These are phyloP conservation scores for Sporothrix dimorphospora DNA, from an alignment of 2,329 filamentous ascomycete genomes.

Conservation along the genomic window DNA sequence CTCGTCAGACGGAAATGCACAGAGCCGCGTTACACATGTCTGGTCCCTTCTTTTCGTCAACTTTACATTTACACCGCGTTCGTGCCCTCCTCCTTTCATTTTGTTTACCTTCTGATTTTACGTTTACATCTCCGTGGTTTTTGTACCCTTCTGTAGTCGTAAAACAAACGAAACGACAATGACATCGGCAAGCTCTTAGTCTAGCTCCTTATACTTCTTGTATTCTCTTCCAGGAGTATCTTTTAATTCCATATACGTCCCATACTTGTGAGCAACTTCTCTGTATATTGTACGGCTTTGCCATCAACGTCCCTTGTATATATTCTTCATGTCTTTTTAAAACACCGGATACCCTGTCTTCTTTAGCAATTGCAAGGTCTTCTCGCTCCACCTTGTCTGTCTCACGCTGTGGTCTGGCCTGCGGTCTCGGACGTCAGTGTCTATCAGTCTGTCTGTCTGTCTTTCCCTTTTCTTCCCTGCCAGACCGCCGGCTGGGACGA, in stretches of 20 bases:
- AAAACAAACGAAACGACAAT: background rate
- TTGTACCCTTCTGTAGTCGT: background rate
- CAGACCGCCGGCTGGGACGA: conserved; percentile 4
- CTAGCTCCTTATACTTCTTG: no score
- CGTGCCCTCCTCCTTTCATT: background rate
- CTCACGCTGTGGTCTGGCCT: background rate
- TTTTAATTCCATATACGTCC: no score
- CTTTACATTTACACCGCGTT: background rate
- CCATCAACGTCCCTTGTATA: background rate
- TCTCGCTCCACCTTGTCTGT: background rate
- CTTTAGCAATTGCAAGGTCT: background rate
- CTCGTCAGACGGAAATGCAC: conserved; percentile 15
- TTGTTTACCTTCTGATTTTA: background rate
- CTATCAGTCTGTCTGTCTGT: conserved; percentile 2
- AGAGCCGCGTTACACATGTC: background rate
- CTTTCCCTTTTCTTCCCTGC: background rate
- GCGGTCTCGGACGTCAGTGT: conserved; percentile 11
- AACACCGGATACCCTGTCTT: background rate
- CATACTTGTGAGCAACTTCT: no score
- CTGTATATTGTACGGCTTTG: no score
- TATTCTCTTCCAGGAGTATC: no score
- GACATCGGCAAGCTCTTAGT: background rate
- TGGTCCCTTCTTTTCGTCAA: background rate
- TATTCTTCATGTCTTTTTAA: no score
- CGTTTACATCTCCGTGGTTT: background rate